These are phyloP conservation scores for Thelonectria olida DNA, from an alignment of 2,329 filamentous ascomycete species.

Conservation along the genomic window DNA sequence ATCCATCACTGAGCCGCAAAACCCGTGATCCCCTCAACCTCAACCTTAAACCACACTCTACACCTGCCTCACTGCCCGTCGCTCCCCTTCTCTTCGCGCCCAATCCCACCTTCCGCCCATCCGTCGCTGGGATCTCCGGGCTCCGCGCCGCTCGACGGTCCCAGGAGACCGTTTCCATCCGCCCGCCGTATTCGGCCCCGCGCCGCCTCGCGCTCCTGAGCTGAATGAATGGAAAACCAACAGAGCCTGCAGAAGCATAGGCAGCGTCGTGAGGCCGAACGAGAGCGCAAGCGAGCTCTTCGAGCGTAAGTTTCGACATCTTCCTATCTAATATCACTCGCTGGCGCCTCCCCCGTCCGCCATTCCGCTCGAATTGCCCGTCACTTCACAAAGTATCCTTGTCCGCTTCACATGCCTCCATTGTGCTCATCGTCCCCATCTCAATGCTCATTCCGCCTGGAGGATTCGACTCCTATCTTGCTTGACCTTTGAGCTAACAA, in stretches of 20 bases:
- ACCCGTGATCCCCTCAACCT: slow-evolving; percentile 39
- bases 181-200: slow-evolving; percentile 41
- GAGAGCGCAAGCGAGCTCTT: slow-evolving; percentile 42
- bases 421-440: not conserved
- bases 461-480: not conserved
- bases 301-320: slow-evolving; percentile 36
- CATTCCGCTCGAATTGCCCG: not conserved
- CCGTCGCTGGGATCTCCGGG: slow-evolving; percentile 40
- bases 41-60: slow-evolving; percentile 26
- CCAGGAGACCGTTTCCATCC: slow-evolving; percentile 32
- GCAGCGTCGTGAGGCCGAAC: slow-evolving; percentile 41
- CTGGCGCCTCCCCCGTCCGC: not conserved
- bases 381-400: not conserved
- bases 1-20: slow-evolving; percentile 39
- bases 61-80: slow-evolving; percentile 16
- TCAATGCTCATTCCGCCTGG: not conserved
- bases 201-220: slow-evolving; percentile 34
- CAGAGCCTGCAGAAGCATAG: slow-evolving; percentile 41
- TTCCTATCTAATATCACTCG: not conserved
- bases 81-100: not conserved
- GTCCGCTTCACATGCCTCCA: slow-evolving; percentile 1
- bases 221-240: slow-evolving; percentile 41
- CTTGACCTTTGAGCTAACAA: not conserved
- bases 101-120: slow-evolving; percentile 10
- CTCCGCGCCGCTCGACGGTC: slow-evolving; percentile 37